Percentiles rank a stretch among this genome's conserved stretches.
Evolutionary conservation across 371 early-diverging fungal genomes (phyloP).

Genomic region (Mucor lusitanicus): DNA sequence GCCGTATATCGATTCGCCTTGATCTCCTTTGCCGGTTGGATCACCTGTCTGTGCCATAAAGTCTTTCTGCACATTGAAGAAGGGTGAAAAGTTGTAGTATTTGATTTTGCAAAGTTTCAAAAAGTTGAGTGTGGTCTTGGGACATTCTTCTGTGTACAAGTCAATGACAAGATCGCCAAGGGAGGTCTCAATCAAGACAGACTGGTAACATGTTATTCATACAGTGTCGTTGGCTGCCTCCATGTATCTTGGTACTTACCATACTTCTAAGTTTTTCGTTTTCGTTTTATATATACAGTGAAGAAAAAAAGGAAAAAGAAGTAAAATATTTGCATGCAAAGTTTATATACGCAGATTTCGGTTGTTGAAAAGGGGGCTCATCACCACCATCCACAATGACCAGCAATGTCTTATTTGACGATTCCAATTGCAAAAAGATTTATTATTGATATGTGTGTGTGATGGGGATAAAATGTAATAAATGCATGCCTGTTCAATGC

Average conservation of each 20-base stretch:
- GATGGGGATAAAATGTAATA: neutral
- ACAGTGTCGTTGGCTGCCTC: neutral
- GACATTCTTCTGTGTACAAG: slow-evolving; percentile 77
- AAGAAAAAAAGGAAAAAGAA: neutral
- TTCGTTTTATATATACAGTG: neutral
- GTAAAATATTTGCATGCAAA: neutral
- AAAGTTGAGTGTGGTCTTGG: slow-evolving; percentile 83
- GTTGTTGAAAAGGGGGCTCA: neutral
- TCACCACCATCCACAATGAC: neutral
- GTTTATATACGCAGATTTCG: neutral
- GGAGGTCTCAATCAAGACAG: slow-evolving; percentile 89
- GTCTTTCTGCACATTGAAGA: slow-evolving; percentile 86
- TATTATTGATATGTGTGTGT: neutral
- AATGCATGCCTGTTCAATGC: neutral
- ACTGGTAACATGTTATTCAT: slow-evolving; percentile 18
- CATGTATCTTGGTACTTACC: neutral
- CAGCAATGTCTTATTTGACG: no score
- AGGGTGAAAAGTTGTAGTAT: slow-evolving; percentile 87
- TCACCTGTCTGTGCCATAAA: slow-evolving; percentile 92
- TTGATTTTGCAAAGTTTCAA: slow-evolving; percentile 94
- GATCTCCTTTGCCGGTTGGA: slow-evolving; percentile 80
- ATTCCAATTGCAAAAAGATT: neutral
- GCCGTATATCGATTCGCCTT: slow-evolving; percentile 79
- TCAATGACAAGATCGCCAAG: slow-evolving; percentile 95
- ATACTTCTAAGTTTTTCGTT: neutral